Percentiles rank a stretch among this genome's conserved stretches.
phyloP scores from a whole-genome alignment of 2,329 filamentous ascomycete species.

The Phaeosphaeriaceae sp. region DNA sequence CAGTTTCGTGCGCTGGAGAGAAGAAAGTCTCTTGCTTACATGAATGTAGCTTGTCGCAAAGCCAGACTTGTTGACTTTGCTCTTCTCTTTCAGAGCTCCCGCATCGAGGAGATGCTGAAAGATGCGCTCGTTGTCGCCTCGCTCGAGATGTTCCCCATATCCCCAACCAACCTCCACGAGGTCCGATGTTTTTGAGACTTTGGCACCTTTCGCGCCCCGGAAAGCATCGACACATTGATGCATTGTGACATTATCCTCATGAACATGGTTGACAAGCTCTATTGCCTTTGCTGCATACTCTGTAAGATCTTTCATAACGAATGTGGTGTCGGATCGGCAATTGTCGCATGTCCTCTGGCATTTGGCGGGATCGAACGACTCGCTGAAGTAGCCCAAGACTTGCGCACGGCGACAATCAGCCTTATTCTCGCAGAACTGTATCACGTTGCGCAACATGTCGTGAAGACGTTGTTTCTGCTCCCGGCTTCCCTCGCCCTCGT shows the following conservation, averaged over 20 bases:
- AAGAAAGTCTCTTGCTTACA: slow-evolving; percentile 54
- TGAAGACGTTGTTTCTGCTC: slow-evolving; percentile 86
- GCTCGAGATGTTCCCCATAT: slow-evolving; percentile 72
- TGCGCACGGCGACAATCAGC: slow-evolving; percentile 87
- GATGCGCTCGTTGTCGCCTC: slow-evolving; percentile 82
- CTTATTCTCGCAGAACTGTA: slow-evolving; percentile 88
- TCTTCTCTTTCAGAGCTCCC: slow-evolving; percentile 75
- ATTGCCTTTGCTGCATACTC: slow-evolving; percentile 76
- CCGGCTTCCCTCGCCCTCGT: slow-evolving; percentile 75
- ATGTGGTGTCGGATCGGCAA: slow-evolving; percentile 76
- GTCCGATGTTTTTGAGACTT: slow-evolving; percentile 59
- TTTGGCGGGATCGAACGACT: slow-evolving; percentile 74
- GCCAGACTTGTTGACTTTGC: slow-evolving; percentile 67
- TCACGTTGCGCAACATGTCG: slow-evolving; percentile 84
- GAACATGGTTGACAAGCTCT: slow-evolving; percentile 67
- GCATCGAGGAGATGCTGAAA: slow-evolving; percentile 79
- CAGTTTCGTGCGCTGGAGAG: slow-evolving; percentile 13
- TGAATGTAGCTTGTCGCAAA: slow-evolving; percentile 79
- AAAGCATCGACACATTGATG: slow-evolving; percentile 86
- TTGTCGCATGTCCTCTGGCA: slow-evolving; percentile 88
- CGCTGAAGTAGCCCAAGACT: slow-evolving; percentile 93
- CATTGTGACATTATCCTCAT: slow-evolving; percentile 66
- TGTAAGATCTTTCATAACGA: slow-evolving; percentile 79
- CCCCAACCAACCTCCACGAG: slow-evolving; percentile 67
- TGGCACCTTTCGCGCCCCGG: slow-evolving; percentile 71